Evolutionary conservation across 345 rosid genomes (phyloP).

Genomic region (Salix brachista): DNA sequence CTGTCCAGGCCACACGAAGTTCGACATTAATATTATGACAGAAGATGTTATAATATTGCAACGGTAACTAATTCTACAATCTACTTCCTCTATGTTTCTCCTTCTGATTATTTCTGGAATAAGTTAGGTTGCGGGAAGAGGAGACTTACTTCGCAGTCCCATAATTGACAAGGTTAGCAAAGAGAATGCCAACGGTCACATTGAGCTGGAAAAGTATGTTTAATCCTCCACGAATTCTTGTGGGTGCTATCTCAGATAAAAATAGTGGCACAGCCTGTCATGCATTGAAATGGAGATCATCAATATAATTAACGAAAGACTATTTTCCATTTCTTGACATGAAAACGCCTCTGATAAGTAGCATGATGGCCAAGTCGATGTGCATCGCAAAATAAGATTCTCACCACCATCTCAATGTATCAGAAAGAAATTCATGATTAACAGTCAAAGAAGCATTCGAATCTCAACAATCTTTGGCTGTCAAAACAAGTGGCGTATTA

Average conservation of each 20-base stretch:
- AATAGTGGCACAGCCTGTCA: conserved; percentile 86
- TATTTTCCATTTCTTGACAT: background rate
- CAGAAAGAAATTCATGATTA: background rate
- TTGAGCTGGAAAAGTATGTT: conserved; percentile 94
- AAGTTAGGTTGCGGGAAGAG: background rate
- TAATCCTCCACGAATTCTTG: conserved; percentile 84
- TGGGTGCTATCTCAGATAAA: conserved; percentile 94
- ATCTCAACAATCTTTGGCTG: conserved; percentile 5
- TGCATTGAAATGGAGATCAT: background rate
- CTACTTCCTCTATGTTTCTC: background rate
- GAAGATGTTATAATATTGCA: background rate
- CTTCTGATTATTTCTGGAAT: background rate
- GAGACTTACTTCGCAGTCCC: conserved; percentile 77
- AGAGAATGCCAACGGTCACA: conserved; percentile 87
- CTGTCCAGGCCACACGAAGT: background rate
- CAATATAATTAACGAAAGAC: background rate
- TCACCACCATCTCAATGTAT: too few species aligned
- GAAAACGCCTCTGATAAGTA: too few species aligned
- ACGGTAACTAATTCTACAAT: background rate
- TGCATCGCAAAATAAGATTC: too few species aligned
- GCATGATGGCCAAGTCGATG: too few species aligned
- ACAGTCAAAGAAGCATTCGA: background rate
- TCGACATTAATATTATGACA: background rate
- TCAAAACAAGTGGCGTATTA: background rate
- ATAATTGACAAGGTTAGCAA: conserved; percentile 85